Evolutionary conservation across 1,284 basidiomycete genomes (phyloP), one percentile per base, ranked within the genome.

Genomic region (Ceratobasidium sp.): DNA sequence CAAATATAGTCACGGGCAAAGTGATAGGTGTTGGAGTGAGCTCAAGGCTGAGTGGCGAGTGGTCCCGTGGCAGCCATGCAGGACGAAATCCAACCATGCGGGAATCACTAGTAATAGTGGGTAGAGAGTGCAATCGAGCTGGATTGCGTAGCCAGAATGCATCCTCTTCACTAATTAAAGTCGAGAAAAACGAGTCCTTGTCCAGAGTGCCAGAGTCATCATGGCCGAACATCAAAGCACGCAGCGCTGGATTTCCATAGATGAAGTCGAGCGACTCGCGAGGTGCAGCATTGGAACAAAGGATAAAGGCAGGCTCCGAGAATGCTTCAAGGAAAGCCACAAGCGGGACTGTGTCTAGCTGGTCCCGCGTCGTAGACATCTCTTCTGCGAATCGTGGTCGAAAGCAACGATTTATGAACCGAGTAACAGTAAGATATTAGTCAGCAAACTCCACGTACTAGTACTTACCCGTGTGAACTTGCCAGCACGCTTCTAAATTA

Each of bases 261-360:
- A 53, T 50, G 51, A 72, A 53, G 14, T 50, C 57, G 24, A 57
- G 22, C 29, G 56, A 24, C 9, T 31, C n/a, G 15, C 51, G 57
- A 22, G 57, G 56, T 4, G 22, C 15, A 9, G 69, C 27, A 24
- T 27, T 62, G 17, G 31, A 60, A 27, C 67, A 33, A 2, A 71
- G 27, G 11, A 62, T 53, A 33, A 72, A 72, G 9, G 69, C 69
- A 31, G 69, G 69, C 45, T 62, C 69, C 24, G 69, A 47, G 27
- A 60, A 72, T 48, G 57, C 69, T 11, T 72, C 57, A 19, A 72
- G 57, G 22, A 72, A 72, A 47, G 36, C 24, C 7, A 71, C 11
- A 8, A 71, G 56, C 2, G 67, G 24, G 17, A 60, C 33, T 19
- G 22, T 51, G 24, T 53, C 36, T 50, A 59, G 29, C 33, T 29